phyloP scores from a whole-genome alignment of 2,329 filamentous ascomycete genomes.

The Tothia fuscella region DNA sequence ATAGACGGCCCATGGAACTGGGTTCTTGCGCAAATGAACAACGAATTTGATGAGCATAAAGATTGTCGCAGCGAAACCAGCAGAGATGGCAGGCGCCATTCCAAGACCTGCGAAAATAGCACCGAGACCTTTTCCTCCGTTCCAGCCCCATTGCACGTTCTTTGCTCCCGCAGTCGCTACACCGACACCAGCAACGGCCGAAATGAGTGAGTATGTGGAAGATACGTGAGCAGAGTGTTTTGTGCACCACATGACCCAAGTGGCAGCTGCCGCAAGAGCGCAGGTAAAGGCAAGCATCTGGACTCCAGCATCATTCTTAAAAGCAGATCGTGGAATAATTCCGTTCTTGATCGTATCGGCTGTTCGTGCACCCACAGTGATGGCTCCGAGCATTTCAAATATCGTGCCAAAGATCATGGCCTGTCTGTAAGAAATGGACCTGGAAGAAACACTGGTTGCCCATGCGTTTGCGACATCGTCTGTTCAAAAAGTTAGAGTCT shows the following conservation, averaged over 20 bases:
- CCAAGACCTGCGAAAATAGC: constrained; percentile 51
- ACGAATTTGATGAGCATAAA: constrained; percentile 61
- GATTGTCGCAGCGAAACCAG: constrained; percentile 47
- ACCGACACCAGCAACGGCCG: constrained; percentile 33
- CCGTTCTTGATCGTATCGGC: constrained; percentile 37
- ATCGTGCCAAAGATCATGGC: constrained; percentile 36
- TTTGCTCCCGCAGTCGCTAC: constrained; percentile 36
- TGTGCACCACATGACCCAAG: constrained; percentile 75
- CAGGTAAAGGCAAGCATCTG: constrained; percentile 45
- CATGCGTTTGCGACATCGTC: constrained; percentile 78
- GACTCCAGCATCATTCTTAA: constrained; percentile 32
- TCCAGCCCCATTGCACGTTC: constrained; percentile 45
- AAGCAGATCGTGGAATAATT: constrained; percentile 34
- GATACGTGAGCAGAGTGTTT: constrained; percentile 42
- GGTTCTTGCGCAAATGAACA: constrained; percentile 62
- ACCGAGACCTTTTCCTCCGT: constrained; percentile 52
- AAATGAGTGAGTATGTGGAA: constrained; percentile 43
- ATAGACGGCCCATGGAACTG: constrained; percentile 60
- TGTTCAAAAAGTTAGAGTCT: constrained; percentile 4
- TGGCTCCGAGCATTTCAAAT: constrained; percentile 34
- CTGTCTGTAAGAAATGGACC: constrained; percentile 59
- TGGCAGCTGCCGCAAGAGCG: constrained; percentile 49
- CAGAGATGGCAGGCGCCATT: constrained; percentile 46
- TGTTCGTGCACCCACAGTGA: constrained; percentile 28
- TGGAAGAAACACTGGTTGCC: constrained; percentile 71